phyloP scores from a whole-genome alignment of 2,329 filamentous ascomycete species.

The Endoconidiophora polonica region DNA sequence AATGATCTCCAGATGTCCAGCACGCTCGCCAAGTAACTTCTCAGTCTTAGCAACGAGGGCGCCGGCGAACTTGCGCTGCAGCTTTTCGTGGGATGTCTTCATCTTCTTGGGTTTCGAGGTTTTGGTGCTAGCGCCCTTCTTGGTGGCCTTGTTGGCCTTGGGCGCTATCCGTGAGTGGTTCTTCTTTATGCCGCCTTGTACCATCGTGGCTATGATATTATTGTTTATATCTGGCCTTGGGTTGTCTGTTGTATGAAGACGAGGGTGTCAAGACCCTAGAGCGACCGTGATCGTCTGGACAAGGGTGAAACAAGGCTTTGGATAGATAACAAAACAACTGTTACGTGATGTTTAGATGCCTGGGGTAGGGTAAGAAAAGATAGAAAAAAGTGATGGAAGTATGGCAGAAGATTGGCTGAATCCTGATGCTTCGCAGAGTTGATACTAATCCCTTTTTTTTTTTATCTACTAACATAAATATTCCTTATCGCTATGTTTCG shows the following conservation, averaged over 20 bases:
- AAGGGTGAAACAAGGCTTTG: too few species aligned
- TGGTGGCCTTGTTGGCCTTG: constrained; percentile 20
- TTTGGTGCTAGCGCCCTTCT: constrained; percentile 23
- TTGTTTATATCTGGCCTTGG: too few species aligned
- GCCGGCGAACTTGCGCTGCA: constrained; percentile 36
- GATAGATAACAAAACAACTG: too few species aligned
- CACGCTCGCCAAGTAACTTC: constrained; percentile 39
- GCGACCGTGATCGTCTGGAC: too few species aligned
- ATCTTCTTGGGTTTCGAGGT: constrained; percentile 32
- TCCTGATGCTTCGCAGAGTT: too few species aligned
- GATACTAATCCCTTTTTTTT: too few species aligned
- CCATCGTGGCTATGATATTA: constrained; percentile 24
- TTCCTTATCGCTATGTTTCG: not conserved
- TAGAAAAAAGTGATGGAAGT: not conserved
- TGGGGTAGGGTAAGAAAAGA: not conserved
- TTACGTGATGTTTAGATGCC: not conserved
- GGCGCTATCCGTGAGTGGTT: constrained; percentile 25
- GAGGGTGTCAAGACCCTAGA: too few species aligned
- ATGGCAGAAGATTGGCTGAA: not conserved
- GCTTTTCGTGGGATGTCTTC: constrained; percentile 32
- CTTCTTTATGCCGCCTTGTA: constrained; percentile 37
- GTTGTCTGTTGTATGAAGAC: not conserved
- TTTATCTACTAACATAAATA: not conserved
- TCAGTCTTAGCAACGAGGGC: constrained; percentile 39
- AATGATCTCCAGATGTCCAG: constrained; percentile 42